These are phyloP conservation scores for Cornus controversa DNA, from an alignment of 148 eudicot genomes.

Conservation along the genomic window DNA sequence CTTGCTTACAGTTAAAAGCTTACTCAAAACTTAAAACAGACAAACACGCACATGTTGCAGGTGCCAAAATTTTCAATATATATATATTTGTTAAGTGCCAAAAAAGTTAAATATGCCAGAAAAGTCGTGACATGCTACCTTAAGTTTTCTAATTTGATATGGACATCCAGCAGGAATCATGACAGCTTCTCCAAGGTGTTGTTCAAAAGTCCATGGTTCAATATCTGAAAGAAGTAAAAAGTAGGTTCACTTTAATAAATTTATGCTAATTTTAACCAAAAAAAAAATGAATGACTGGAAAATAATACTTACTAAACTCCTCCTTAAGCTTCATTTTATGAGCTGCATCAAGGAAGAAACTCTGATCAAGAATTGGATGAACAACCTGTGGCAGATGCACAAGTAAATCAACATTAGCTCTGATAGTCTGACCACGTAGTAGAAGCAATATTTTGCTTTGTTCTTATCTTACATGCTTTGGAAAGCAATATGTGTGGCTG, in stretches of 20 bases:
- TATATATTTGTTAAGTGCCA: background rate
- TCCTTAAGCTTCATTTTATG: constrained; percentile 84
- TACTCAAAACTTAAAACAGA: background rate
- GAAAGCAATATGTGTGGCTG: constrained; percentile 20
- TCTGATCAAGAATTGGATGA: constrained; percentile 80
- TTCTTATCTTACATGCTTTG: constrained; percentile 43
- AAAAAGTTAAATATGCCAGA: background rate
- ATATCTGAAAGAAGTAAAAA: constrained; percentile 42
- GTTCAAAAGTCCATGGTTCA: constrained; percentile 93
- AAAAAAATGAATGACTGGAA: background rate
- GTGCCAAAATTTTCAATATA: background rate
- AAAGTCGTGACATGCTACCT: constrained; percentile 51
- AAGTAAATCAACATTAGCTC: constrained; percentile 13
- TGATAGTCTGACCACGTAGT: background rate
- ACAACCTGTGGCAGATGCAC: constrained; percentile 46
- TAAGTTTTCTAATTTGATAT: constrained; percentile 70
- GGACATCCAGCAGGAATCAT: constrained; percentile 96
- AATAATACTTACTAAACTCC: constrained; percentile 63
- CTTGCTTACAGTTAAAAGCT: background rate
- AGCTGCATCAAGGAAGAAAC: constrained; percentile 61
- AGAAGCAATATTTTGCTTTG: background rate
- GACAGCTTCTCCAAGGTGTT: constrained; percentile 90
- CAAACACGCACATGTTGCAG: background rate
- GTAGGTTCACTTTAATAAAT: background rate
- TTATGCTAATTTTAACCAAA: background rate